A percentile compares a stretch with the other conserved stretches of the same genome.
These are phyloP conservation scores for Odonthalia washingtoniensis DNA, from an alignment of 31 red algal species.

Conservation along the genomic window DNA sequence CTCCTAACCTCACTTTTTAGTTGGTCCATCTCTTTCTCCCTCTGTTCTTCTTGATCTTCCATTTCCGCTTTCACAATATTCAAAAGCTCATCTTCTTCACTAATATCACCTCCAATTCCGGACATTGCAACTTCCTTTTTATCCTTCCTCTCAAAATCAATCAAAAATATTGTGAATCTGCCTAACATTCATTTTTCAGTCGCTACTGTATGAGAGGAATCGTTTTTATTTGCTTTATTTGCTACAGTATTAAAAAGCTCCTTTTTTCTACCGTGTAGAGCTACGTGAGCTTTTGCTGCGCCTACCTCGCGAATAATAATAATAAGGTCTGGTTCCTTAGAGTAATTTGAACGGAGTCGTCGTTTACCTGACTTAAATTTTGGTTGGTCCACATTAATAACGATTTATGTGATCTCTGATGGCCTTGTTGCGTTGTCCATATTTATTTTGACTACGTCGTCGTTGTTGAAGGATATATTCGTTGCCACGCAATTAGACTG, in stretches of 20 bases:
- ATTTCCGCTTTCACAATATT: not conserved
- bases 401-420: too few relatives aligned
- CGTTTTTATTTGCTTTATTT: not conserved
- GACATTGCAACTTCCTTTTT: not conserved
- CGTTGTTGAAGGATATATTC: too few relatives aligned
- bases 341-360: too few relatives aligned
- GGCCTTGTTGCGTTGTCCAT: too few relatives aligned
- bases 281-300: not conserved
- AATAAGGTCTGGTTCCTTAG: too few relatives aligned
- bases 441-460: too few relatives aligned
- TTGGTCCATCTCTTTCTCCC: not conserved
- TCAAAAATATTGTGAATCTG: not conserved
- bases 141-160: not conserved
- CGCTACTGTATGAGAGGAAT: not conserved
- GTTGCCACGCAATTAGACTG: too few relatives aligned
- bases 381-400: too few relatives aligned
- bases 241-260: not conserved
- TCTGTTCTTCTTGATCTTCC: slow-evolving; percentile 4
- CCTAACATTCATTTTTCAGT: not conserved
- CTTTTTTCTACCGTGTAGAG: not conserved
- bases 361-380: too few relatives aligned
- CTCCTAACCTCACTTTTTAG: not conserved
- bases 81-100: not conserved
- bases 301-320: not conserved
- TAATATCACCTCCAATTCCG: not conserved